Evolutionary conservation across 768 basidiomycete species (phyloP).

Genomic region (Punctularia strigosozonata): DNA sequence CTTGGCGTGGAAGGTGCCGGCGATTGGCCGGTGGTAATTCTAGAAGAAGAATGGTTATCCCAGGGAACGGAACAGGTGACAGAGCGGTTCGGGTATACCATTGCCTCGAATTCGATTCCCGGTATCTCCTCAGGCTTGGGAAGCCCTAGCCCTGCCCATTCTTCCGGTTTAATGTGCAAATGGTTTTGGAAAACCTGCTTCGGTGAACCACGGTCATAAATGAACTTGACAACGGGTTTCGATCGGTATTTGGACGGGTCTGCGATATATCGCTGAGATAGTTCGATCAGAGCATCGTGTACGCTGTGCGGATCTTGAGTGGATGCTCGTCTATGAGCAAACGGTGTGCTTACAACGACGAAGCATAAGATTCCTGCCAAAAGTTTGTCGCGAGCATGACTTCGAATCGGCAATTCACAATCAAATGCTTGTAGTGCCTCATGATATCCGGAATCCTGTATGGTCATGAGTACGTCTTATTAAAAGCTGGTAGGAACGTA

Average conservation of each 20-base stretch:
- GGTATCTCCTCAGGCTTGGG: constrained; percentile 46
- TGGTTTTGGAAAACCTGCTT: constrained; percentile 38
- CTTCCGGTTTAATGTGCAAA: constrained; percentile 28
- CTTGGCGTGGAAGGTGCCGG: constrained; percentile 66
- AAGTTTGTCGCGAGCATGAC: constrained; percentile 61
- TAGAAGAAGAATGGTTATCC: constrained; percentile 1
- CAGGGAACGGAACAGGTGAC: not conserved
- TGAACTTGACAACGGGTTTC: constrained; percentile 33
- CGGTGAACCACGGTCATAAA: constrained; percentile 57
- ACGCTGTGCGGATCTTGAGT: constrained; percentile 26
- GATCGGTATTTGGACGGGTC: constrained; percentile 40
- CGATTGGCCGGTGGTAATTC: constrained; percentile 27
- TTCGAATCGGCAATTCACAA: constrained; percentile 50
- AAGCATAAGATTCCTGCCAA: constrained; percentile 37
- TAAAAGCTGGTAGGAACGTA: constrained; percentile 15
- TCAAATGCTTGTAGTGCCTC: constrained; percentile 52
- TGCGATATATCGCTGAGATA: constrained; percentile 12
- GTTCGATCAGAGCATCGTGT: constrained; percentile 23
- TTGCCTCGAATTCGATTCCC: constrained; percentile 46
- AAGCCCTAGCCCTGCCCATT: constrained; percentile 31
- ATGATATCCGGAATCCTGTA: constrained; percentile 60
- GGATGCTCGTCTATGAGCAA: not conserved
- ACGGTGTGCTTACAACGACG: not conserved
- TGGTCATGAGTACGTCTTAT: not conserved
- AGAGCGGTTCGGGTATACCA: constrained; percentile 33